A percentile compares a stretch with the other conserved stretches of the same genome.
phyloP scores from a whole-genome alignment of 768 basidiomycete genomes.

The Sporobolomyces pararoseus region DNA sequence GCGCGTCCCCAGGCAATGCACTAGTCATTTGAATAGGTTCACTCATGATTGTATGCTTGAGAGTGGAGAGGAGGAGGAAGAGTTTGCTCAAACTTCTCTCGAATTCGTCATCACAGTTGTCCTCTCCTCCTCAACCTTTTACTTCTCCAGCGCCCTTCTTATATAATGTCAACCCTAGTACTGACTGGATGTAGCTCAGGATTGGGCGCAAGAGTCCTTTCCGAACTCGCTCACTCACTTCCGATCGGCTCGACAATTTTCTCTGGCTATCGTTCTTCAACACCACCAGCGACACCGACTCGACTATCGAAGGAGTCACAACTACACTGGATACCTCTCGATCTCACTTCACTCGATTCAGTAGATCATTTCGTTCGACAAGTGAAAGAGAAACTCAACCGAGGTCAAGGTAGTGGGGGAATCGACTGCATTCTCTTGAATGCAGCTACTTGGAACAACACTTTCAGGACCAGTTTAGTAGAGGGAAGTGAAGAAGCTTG shows the following conservation, averaged over 20 bases:
- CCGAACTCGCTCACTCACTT: neutral
- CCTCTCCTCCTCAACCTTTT: neutral
- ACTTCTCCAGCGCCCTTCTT: no score
- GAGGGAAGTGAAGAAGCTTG: neutral
- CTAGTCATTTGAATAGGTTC: neutral
- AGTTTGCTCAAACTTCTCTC: neutral
- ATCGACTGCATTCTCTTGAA: constrained; percentile 25
- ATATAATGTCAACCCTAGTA: neutral
- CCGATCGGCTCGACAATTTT: neutral
- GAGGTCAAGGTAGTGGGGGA: neutral
- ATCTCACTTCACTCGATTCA: neutral
- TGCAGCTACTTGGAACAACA: constrained; percentile 18
- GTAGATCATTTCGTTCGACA: neutral
- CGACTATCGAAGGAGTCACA: no score
- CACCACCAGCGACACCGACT: neutral
- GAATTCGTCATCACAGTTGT: no score
- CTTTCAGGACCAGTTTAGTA: neutral
- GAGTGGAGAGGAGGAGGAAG: neutral
- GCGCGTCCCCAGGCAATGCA: constrained; percentile 19
- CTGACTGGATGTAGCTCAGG: constrained; percentile 13
- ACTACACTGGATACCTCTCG: constrained; percentile 9
- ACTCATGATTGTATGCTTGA: no score
- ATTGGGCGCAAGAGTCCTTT: constrained; percentile 16
- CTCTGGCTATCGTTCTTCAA: neutral
- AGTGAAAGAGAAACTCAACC: neutral